These are phyloP conservation scores for Vitellaria paradoxa DNA, from an alignment of 179 eudicot species.

Conservation along the genomic window DNA sequence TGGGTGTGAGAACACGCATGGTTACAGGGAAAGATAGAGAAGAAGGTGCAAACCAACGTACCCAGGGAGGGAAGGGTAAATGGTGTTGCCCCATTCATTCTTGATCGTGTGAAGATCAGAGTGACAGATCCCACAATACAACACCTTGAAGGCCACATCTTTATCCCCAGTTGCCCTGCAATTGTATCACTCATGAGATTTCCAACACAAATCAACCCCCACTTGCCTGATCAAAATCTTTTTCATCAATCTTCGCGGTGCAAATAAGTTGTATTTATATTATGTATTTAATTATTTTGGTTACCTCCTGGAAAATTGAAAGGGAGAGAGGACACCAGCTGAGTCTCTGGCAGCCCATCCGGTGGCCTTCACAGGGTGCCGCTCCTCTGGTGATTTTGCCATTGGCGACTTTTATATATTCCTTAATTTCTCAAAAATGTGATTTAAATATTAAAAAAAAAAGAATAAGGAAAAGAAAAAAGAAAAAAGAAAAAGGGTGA, in stretches of 20 bases:
- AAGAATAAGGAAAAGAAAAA: no score
- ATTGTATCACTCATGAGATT: no score
- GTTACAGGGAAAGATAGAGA: neutral
- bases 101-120: conserved; percentile 27
- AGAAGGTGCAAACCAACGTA: neutral
- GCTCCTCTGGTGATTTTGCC: neutral
- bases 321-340: conserved; percentile 19
- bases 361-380: conserved; percentile 22
- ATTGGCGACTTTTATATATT: no score
- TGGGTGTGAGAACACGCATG: no score
- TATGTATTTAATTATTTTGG: no score
- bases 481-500: no score
- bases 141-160: conserved; percentile 28
- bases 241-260: no score
- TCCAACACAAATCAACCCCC: no score
- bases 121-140: conserved; percentile 34
- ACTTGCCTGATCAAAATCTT: no score
- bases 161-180: conserved; percentile 29
- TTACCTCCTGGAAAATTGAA: conserved; percentile 19
- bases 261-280: no score
- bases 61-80: conserved; percentile 34
- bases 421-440: no score
- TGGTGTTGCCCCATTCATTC: conserved; percentile 29
- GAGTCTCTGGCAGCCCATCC: conserved; percentile 28
- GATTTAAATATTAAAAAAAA: no score